Percentiles rank a stretch among this genome's conserved stretches.
phyloP scores from a whole-genome alignment of 108 stramenopile species.

The Pseudonitzschia pungens region DNA sequence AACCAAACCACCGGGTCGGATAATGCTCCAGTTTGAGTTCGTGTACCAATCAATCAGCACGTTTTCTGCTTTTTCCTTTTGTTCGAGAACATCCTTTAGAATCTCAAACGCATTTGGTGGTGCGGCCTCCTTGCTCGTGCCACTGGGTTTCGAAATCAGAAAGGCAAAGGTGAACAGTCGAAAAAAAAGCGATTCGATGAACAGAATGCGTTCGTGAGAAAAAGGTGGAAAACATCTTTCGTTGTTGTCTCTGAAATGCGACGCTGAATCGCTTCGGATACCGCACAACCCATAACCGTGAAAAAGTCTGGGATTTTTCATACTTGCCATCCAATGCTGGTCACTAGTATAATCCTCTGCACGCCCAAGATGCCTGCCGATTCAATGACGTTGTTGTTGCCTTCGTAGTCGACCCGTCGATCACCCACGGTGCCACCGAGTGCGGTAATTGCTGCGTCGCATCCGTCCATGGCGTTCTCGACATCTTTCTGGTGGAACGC shows the following conservation, averaged over 20 bases:
- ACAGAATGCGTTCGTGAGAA: background rate
- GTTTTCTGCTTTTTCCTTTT: slow-evolving; percentile 78
- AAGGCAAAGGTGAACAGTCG: background rate
- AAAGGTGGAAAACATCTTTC: background rate
- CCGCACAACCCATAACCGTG: background rate
- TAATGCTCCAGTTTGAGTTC: slow-evolving; percentile 94
- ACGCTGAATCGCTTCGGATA: background rate
- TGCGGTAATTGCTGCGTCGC: slow-evolving; percentile 94
- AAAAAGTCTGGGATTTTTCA: background rate
- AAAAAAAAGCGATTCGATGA: background rate
- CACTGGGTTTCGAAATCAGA: slow-evolving; percentile 47
- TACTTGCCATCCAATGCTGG: slow-evolving; percentile 77
- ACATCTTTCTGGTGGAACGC: slow-evolving; percentile 92
- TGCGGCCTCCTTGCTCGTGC: slow-evolving; percentile 80
- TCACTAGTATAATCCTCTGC: slow-evolving; percentile 86
- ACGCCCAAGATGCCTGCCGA: slow-evolving; percentile 95
- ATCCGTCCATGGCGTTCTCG: slow-evolving; percentile 93
- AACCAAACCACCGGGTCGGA: slow-evolving; percentile 91
- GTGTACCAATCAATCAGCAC: slow-evolving; percentile 92
- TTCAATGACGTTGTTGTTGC: slow-evolving; percentile 95
- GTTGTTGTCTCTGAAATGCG: too few species aligned
- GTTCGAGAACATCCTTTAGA: slow-evolving; percentile 66
- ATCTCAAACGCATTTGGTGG: slow-evolving; percentile 80
- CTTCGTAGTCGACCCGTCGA: slow-evolving; percentile 86
- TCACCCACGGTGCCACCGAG: slow-evolving; percentile 73